Base-by-base conservation (phyloP, 108 stramenopile species). In the Cyclostephanos tholiformis region DNA sequence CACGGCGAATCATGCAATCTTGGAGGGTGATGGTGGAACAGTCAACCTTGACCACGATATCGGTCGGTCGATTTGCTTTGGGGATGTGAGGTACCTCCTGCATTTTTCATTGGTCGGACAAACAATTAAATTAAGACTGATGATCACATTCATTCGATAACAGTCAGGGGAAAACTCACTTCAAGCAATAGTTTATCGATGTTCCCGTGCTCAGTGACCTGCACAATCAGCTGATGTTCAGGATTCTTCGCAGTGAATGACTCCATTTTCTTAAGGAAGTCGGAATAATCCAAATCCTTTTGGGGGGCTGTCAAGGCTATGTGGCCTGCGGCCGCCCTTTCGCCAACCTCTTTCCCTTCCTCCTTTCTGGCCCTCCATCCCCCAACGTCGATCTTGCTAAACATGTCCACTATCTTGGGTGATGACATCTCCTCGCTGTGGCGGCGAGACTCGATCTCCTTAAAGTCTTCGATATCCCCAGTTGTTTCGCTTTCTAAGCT, bases 1-100 rank as follows among this genome's bases (percentile, higher is more conserved):
- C 90, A 38, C 85, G 69, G 13, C 90, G 86, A 26, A 91, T 82
- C 65, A 84, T 71, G 66, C 90, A 88, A 77, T 91, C 90, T 53
- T 80, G 74, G 22, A 75, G 68, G 27, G 84, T 86, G 32, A 91
- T 84, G 22, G 87, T 85, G 41, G 90, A 88, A 35, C 74, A 74
- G 38, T 74, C 48, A 5, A 65, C 52, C 39, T 57, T 65, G 49
- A 73, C 48, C 0, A 65, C 53, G 4, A 65, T 23, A 27, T 55
- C 63, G 43, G 25, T 26, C 22, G 72, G 29, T 36, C 41, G 41
- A 26, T 38, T 39, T 17, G 59, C 36, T 2, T 8, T 39, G 30
- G 59, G 59, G 4, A 38, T 60, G 36, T 38, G 39, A 1, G 35
- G 0, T 8, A 60, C 0, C 36, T 60, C 59, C 59, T 60, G 51